These are phyloP conservation scores for Copromyces sp. DNA, from an alignment of 495 filamentous ascomycete species.

Conservation along the genomic window DNA sequence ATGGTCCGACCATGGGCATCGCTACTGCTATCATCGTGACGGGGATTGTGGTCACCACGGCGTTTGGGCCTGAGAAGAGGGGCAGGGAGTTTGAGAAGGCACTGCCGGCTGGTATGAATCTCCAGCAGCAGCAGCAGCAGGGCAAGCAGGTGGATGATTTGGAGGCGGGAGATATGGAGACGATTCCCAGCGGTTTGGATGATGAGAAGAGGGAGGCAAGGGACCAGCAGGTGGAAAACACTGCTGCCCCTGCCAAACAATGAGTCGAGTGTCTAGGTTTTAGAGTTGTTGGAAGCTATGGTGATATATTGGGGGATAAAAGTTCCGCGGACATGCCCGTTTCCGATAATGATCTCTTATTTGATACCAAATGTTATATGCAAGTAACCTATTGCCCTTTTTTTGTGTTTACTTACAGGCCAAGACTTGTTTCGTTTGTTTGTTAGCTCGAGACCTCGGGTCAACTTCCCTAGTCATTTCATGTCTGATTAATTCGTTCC, in stretches of 20 bases:
- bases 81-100: slow-evolving; percentile 56
- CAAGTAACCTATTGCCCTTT: background rate
- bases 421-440: too few relatives aligned
- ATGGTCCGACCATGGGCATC: slow-evolving; percentile 59
- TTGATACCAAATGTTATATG: background rate
- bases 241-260: background rate
- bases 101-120: slow-evolving; percentile 44
- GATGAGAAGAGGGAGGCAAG: background rate
- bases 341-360: background rate
- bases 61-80: slow-evolving; percentile 54
- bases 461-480: too few relatives aligned
- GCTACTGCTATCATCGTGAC: slow-evolving; percentile 58
- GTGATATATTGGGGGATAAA: background rate
- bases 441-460: too few relatives aligned
- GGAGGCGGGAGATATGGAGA: slow-evolving; percentile 5
- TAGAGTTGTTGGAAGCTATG: background rate
- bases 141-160: slow-evolving; percentile 9
- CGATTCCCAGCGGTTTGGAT: background rate
- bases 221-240: background rate
- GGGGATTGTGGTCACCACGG: slow-evolving; percentile 52
- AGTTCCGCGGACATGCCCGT: background rate
- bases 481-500: too few relatives aligned
- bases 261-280: background rate
- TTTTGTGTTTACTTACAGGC: background rate
- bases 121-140: slow-evolving; percentile 4